phyloP scores from a whole-genome alignment of 2,329 filamentous ascomycete species.

The Alternaria metachromatica region DNA sequence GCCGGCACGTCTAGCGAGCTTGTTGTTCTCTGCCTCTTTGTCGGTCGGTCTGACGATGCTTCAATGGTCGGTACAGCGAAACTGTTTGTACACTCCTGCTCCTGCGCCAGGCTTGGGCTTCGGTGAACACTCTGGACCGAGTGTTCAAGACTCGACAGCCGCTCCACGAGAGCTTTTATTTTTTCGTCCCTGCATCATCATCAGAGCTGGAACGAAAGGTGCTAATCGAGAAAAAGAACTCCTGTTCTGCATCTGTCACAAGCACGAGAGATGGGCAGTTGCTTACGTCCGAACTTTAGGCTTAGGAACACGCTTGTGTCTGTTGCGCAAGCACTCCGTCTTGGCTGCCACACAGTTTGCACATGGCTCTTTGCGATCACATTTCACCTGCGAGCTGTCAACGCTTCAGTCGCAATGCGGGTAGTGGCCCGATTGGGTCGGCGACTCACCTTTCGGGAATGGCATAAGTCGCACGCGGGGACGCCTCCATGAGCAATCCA shows the following conservation, averaged over 20 bases:
- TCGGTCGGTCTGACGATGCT: conserved; percentile 19
- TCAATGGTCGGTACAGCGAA: conserved; percentile 1
- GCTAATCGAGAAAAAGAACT: background rate
- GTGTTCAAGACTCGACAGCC: conserved; percentile 35
- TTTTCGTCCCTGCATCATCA: conserved; percentile 31
- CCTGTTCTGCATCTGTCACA: background rate
- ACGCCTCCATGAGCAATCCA: conserved; percentile 41
- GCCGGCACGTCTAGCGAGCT: conserved; percentile 17
- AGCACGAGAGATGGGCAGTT: background rate
- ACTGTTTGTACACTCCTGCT: background rate
- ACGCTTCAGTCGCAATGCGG: background rate
- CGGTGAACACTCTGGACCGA: conserved; percentile 24
- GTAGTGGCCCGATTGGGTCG: background rate
- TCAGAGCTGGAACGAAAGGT: background rate
- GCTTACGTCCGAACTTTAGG: conserved; percentile 37
- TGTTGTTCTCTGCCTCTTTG: conserved; percentile 28
- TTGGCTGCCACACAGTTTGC: conserved; percentile 36
- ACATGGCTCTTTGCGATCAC: conserved; percentile 44
- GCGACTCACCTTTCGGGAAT: conserved; percentile 24
- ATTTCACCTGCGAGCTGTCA: conserved; percentile 37
- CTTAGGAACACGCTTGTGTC: conserved; percentile 34
- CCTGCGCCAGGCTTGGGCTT: conserved; percentile 3
- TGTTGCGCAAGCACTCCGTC: conserved; percentile 40
- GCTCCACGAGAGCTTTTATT: conserved; percentile 38
- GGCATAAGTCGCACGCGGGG: conserved; percentile 41